Conservation (phyloP, 352 stramenopile species). For the Pythium chondricola region DNA sequence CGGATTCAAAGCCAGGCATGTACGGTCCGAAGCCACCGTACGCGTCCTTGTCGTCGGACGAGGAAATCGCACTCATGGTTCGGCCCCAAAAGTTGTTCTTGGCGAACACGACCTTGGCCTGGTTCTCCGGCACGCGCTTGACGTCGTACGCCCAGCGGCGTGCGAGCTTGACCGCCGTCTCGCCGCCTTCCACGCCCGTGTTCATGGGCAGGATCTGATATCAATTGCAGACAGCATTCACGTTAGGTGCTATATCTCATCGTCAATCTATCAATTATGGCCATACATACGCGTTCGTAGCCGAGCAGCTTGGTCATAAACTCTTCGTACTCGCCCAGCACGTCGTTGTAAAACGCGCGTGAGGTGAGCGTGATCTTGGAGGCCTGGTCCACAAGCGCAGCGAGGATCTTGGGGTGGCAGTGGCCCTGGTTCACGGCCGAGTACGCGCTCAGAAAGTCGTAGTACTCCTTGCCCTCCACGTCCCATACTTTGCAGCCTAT, state of each 20-base stretch:
- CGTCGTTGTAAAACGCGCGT: slow-evolving; percentile 98
- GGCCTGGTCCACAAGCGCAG: slow-evolving; percentile 91
- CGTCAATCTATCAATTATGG: neutral
- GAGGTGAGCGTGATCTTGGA: slow-evolving; percentile 95
- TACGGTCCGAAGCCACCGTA: slow-evolving; percentile 94
- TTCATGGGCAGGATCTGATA: slow-evolving; percentile 96
- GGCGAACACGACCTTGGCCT: slow-evolving; percentile 93
- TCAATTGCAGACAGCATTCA: neutral
- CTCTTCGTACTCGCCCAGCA: slow-evolving; percentile 95
- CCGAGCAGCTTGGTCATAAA: slow-evolving; percentile 97
- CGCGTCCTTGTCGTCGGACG: slow-evolving; percentile 88
- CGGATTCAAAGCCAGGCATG: slow-evolving; percentile 94
- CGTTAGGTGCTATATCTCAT: neutral
- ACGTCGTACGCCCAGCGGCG: slow-evolving; percentile 97
- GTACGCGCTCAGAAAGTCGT: slow-evolving; percentile 96
- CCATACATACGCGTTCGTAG: slow-evolving; percentile 86
- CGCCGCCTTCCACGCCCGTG: slow-evolving; percentile 97
- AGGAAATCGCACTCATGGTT: slow-evolving; percentile 95
- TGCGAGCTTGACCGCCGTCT: slow-evolving; percentile 97
- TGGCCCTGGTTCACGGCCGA: slow-evolving; percentile 89
- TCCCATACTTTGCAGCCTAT: slow-evolving; percentile 94
- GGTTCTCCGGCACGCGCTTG: slow-evolving; percentile 92
- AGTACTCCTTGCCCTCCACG: slow-evolving; percentile 96
- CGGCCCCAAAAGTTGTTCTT: slow-evolving; percentile 99
- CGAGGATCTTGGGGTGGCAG: slow-evolving; percentile 97